A percentile compares a stretch with the other conserved stretches of the same genome.
These are phyloP conservation scores for Phoenix roebelenii DNA, from an alignment of 176 grass and related monocot genomes.

Conservation along the genomic window DNA sequence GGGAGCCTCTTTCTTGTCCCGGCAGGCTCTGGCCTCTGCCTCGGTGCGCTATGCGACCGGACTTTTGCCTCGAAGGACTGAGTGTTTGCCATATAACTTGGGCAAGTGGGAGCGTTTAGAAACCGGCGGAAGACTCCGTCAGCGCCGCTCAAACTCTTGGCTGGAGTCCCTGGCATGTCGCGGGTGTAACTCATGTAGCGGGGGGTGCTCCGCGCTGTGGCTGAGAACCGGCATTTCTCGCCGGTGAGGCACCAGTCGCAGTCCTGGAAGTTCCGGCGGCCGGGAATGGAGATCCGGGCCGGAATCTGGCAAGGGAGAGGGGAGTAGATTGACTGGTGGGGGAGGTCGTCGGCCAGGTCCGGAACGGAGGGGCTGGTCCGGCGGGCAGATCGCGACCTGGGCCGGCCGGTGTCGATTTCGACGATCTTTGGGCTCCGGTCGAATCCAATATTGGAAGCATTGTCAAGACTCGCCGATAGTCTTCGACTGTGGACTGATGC, in stretches of 20 bases:
- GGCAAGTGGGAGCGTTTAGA: conserved; percentile 28
- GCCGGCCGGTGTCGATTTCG: conserved; percentile 73
- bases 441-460: conserved; percentile 23
- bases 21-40: conserved; percentile 53
- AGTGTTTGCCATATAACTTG: conserved; percentile 80
- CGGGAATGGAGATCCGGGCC: conserved; percentile 41
- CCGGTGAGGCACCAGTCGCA: conserved; percentile 35
- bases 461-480: conserved; percentile 66
- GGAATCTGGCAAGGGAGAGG: conserved; percentile 30
- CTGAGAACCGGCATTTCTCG: conserved; percentile 47
- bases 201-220: conserved; percentile 74
- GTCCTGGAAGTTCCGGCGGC: conserved; percentile 37
- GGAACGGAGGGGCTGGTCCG: conserved; percentile 41
- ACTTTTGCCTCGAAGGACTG: conserved; percentile 81
- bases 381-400: conserved; percentile 54
- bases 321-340: conserved; percentile 38
- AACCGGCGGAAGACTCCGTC: conserved; percentile 9
- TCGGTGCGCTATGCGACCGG: conserved; percentile 88
- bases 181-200: conserved; percentile 26
- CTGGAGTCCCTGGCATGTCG: conserved; percentile 42
- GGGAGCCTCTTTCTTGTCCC: conserved; percentile 51
- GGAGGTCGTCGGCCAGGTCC: conserved; percentile 23
- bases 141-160: conserved; percentile 43
- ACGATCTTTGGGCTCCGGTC: conserved; percentile 94
- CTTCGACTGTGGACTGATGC: conserved; percentile 53